Base-by-base conservation (phyloP, 2,329 filamentous ascomycete genomes). In the Fusarium ramigenum region DNA sequence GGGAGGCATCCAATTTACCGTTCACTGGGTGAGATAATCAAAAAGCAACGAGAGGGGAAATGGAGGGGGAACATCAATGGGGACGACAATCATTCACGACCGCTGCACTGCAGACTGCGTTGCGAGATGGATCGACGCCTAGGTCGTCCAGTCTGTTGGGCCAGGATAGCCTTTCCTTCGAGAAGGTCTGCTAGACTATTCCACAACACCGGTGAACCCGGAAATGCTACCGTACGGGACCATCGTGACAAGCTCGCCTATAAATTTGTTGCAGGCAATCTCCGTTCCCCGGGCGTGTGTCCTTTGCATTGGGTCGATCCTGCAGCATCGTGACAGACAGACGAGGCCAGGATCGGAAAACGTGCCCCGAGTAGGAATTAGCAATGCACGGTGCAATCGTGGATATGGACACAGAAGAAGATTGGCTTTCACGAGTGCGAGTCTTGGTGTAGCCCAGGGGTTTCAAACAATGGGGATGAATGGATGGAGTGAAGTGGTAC, bases 71-170 rank as follows among this genome's bases (percentile, higher is more conserved):
- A n/a, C 42, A 46, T 34, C 64, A 52, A 44, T 36, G 59, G 46
- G 34, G 43, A 58, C 28, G 58, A 36, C 53, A 53, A 63, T 59
- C 58, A 60, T 64, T 66, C 60, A 60, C 63, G 61, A 54, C 56
- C 50, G 39, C 60, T 65, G 67, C 19, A 36, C 46, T 60, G n/a
- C n/a, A n/a, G n/a, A n/a, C n/a, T n/a, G 23, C 53, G 28, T 63
- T 74, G 60, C 68, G 63, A 70, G 66, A 74, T 67, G 57, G 76
- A 78, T 78, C 76, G 75, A 77, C 76, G 68, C 58, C 75, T 66
- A 77, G 76, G 72, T 76, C 74, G 30, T 64, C 76, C 73, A 44
- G 60, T 67, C 62, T 60, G 54, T 65, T 76, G 75, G 74, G 71
- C 69, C 66, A 63, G 73, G 76, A 70, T 76, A 64, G 50, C 70